A percentile compares a stretch with the other conserved stretches of the same genome.
phyloP scores from a whole-genome alignment of 208 protist species.

The Trypanosoma conorhini region DNA sequence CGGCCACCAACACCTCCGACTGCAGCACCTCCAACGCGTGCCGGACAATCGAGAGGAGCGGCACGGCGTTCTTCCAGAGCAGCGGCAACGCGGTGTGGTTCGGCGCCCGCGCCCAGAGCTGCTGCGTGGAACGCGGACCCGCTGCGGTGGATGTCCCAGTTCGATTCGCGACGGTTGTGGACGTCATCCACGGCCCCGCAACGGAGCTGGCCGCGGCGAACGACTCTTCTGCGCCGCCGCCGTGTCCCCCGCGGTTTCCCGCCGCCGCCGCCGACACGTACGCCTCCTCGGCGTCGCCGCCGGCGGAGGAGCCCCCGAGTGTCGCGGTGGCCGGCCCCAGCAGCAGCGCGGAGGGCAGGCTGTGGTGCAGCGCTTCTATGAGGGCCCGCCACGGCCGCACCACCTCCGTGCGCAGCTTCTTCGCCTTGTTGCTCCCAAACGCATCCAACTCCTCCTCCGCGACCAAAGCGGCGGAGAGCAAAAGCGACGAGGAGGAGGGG shows the following conservation, averaged over 20 bases:
- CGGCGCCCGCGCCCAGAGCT: constrained; percentile 10
- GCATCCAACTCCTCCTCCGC: constrained; percentile 23
- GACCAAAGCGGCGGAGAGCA: background rate
- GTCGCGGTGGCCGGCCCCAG: background rate
- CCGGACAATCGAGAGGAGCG: constrained; percentile 45
- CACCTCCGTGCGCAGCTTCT: constrained; percentile 48
- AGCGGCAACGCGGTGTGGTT: constrained; percentile 50
- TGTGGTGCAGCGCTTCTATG: constrained; percentile 49
- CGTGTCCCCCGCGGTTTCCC: background rate
- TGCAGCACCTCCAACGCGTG: constrained; percentile 77
- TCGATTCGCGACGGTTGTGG: background rate
- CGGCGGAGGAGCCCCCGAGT: background rate
- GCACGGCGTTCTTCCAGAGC: constrained; percentile 72
- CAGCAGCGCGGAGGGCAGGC: constrained; percentile 22
- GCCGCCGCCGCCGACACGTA: background rate
- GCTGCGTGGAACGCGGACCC: background rate
- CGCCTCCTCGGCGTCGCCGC: background rate
- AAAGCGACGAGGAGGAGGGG: too few relatives aligned
- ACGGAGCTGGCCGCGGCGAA: background rate
- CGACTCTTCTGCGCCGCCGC: background rate
- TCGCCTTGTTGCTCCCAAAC: constrained; percentile 26
- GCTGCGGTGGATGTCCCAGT: background rate
- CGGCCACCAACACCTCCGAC: constrained; percentile 47
- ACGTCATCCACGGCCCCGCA: background rate
- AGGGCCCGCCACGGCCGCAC: constrained; percentile 55